Conservation (phyloP, 2,329 filamentous ascomycete species). For the Fusarium ramigenum region DNA sequence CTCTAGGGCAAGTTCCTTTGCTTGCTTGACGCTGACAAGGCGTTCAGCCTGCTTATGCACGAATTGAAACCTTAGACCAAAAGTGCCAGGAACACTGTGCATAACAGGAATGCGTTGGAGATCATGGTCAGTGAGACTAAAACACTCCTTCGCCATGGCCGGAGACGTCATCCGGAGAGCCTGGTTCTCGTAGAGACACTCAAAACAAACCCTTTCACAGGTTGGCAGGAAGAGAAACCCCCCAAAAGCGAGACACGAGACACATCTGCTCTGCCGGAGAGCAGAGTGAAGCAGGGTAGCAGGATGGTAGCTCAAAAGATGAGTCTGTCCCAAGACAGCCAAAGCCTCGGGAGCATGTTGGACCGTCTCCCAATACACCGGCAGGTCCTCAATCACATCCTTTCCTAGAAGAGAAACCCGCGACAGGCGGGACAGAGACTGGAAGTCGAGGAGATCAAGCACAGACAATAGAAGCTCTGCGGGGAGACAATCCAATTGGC, state of each 20-base stretch:
- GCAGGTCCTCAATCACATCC: slow-evolving; percentile 40
- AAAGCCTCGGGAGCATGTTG: slow-evolving; percentile 51
- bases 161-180: slow-evolving; percentile 40
- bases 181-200: slow-evolving; percentile 43
- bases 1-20: slow-evolving; percentile 40
- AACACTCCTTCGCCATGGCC: slow-evolving; percentile 35
- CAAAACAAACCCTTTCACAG: slow-evolving; percentile 45
- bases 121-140: slow-evolving; percentile 35
- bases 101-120: slow-evolving; percentile 33
- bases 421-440: slow-evolving; percentile 44
- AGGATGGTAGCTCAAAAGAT: slow-evolving; percentile 35
- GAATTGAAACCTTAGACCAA: slow-evolving; percentile 31
- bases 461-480: slow-evolving; percentile 39
- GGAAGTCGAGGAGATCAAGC: slow-evolving; percentile 43
- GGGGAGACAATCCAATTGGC: slow-evolving; percentile 42
- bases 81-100: slow-evolving; percentile 38
- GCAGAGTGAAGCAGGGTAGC: slow-evolving; percentile 32
- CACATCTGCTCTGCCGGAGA: slow-evolving; percentile 40
- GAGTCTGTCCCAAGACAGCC: slow-evolving; percentile 37
- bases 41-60: slow-evolving; percentile 22
- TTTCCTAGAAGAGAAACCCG: slow-evolving; percentile 39
- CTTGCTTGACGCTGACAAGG: slow-evolving; percentile 44
- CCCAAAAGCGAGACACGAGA: slow-evolving; percentile 44
- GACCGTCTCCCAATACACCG: slow-evolving; percentile 53
- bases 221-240: slow-evolving; percentile 46